Evolutionary conservation across 1,284 basidiomycete genomes (phyloP).

Genomic region (Malassezia furfur): DNA sequence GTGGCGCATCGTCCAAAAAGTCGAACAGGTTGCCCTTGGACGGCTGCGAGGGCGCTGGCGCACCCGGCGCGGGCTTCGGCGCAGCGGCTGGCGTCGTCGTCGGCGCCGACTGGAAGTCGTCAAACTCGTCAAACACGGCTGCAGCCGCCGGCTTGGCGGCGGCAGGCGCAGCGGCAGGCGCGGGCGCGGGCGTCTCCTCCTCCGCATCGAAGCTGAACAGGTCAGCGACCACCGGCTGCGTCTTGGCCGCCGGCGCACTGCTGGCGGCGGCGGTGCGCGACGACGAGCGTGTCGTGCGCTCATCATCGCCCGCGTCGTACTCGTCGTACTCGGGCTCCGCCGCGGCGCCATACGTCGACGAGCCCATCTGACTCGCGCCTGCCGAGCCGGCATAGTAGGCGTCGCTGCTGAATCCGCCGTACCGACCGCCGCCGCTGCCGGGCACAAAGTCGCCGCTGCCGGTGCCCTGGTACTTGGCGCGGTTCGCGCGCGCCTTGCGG

Average conservation of each 20-base stretch:
- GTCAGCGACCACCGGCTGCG: slow-evolving; percentile 53
- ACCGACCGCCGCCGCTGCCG: slow-evolving; percentile 56
- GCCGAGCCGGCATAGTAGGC: slow-evolving; percentile 51
- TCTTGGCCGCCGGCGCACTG: slow-evolving; percentile 16
- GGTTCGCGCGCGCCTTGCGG: slow-evolving; percentile 85
- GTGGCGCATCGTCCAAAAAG: slow-evolving; percentile 49
- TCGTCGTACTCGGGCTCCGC: slow-evolving; percentile 61
- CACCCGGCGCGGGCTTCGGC: slow-evolving; percentile 3
- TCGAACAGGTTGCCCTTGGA: slow-evolving; percentile 51
- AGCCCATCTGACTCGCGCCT: slow-evolving; percentile 54
- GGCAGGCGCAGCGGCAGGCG: slow-evolving; percentile 34
- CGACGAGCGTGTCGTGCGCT: slow-evolving; percentile 51
- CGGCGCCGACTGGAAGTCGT: slow-evolving; percentile 28
- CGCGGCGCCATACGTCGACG: slow-evolving; percentile 55
- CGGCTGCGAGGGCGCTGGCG: slow-evolving; percentile 60
- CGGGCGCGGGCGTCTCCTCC: slow-evolving; percentile 45
- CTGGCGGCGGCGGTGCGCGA: slow-evolving; percentile 8
- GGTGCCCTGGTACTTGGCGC: slow-evolving; percentile 76
- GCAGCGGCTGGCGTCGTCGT: background rate
- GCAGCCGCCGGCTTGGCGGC: slow-evolving; percentile 12
- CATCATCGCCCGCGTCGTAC: slow-evolving; percentile 94
- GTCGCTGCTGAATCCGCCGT: slow-evolving; percentile 74
- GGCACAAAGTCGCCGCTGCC: slow-evolving; percentile 70
- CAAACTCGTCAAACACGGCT: slow-evolving; percentile 33
- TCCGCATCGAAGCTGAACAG: slow-evolving; percentile 69